These are phyloP conservation scores for Xylaria flabelliformis DNA, from an alignment of 495 filamentous ascomycete genomes.

Conservation along the genomic window DNA sequence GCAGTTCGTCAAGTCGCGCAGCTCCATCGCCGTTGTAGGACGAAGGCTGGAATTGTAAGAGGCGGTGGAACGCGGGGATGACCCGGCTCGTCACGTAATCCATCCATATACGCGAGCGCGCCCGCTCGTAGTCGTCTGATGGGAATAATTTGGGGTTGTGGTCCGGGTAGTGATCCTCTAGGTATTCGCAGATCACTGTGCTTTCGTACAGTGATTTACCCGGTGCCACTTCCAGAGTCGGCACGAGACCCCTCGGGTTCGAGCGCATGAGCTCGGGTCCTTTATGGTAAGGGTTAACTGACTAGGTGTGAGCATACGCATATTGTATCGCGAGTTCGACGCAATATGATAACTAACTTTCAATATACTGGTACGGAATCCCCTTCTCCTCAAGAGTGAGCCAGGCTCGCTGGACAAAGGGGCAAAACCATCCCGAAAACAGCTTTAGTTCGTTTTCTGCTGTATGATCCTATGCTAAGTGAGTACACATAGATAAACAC, in stretches of 20 bases:
- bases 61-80: conserved; percentile 64
- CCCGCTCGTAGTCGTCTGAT: conserved; percentile 54
- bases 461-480: conserved; percentile 45
- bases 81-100: conserved; percentile 66
- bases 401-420: conserved; percentile 65
- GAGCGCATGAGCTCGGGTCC: conserved; percentile 59
- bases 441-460: conserved; percentile 62
- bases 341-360: conserved; percentile 41
- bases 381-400: conserved; percentile 67
- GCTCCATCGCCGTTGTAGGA: conserved; percentile 44
- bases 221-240: conserved; percentile 57
- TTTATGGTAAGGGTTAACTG: conserved; percentile 66
- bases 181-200: conserved; percentile 65
- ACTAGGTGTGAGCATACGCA: background rate
- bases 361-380: conserved; percentile 69
- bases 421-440: conserved; percentile 69
- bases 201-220: conserved; percentile 65
- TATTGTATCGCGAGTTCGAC: background rate
- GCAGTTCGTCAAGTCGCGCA: conserved; percentile 49
- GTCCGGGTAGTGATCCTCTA: conserved; percentile 65
- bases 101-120: conserved; percentile 63
- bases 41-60: conserved; percentile 61
- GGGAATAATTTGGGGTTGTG: conserved; percentile 55
- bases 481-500: background rate
- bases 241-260: conserved; percentile 68